Evolutionary conservation across 176 grass and related monocot genomes (phyloP), one percentile per base, ranked within the genome.

Genomic region (Aegilops speltoides): DNA sequence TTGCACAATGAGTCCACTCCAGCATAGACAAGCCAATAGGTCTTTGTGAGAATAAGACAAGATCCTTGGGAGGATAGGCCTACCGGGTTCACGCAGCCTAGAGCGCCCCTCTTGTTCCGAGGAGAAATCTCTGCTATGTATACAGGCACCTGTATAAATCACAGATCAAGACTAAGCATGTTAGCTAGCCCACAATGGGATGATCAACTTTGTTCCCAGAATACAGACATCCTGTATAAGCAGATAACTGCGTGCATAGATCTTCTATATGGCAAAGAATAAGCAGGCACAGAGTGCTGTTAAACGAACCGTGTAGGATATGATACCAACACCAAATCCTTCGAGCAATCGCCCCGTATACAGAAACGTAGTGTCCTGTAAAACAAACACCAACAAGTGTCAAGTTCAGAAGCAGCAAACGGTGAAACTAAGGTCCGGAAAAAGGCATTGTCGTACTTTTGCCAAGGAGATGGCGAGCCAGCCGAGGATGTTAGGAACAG

Each of bases 381-480:
- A 82, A 71, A 23, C 8, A 82, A 57, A 23, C 24, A 62, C 10
- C 1, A 4, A 25, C 33, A 41, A 46, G 8, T 24, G 78, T 74
- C 11, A 33, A 36, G 19, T 9, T 36, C 32, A 10, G 67, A 69
- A 73, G 75, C 64, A 62, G 19, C 17, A 59, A 26, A 22, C 19
- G 31, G 10, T 45, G 45, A 79, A 85, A 48, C 62, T 66, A 34
- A 79, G 38, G 23, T 14, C 38, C 1, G 14, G 24, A 8, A 63
- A 37, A 19, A 36, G 12, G 64, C 8, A 65, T 45, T 3, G 7
- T 29, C 68, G 1, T 85, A 99, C 97, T 84, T 94, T 91, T 17
- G 97, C 97, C 7, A 96, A 96, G 75, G 97, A 99, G 79, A 99
- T 99, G n/a, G 92, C 94, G 50, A 99, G 90, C 94, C 92, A 99